Evolutionary conservation across 495 filamentous ascomycete species (phyloP).

Genomic region (Geopyxis carbonaria): DNA sequence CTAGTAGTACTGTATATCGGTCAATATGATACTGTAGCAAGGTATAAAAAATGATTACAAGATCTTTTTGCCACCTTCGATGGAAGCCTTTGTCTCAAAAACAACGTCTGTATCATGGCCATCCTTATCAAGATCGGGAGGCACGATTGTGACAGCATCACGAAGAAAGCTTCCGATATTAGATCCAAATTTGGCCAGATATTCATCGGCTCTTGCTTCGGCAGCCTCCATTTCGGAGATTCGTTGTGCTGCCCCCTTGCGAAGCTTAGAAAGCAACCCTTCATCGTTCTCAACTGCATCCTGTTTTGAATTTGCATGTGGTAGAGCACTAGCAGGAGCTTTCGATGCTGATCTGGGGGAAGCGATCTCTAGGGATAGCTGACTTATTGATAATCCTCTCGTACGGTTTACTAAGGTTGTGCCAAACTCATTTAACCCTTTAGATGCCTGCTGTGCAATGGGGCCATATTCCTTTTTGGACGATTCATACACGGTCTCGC

Average conservation of each 20-base stretch:
- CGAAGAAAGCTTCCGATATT: conserved; percentile 81
- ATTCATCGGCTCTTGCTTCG: conserved; percentile 95
- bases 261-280: conserved; percentile 52
- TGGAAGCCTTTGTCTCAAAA: conserved; percentile 5
- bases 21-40: too few relatives aligned
- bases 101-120: conserved; percentile 18
- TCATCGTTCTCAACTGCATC: conserved; percentile 25
- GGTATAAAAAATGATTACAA: too few relatives aligned
- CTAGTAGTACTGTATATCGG: conserved; percentile 40
- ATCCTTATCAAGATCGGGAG: conserved; percentile 34
- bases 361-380: neutral
- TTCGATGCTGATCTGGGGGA: conserved; percentile 14
- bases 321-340: conserved; percentile 17
- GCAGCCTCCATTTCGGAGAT: conserved; percentile 84
- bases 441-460: conserved; percentile 63
- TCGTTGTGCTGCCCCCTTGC: conserved; percentile 61
- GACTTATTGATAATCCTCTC: conserved; percentile 49
- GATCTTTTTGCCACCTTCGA: conserved; percentile 8
- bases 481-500: conserved; percentile 70
- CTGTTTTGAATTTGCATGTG: conserved; percentile 13
- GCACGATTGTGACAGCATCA: conserved; percentile 78
- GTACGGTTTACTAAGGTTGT: conserved; percentile 53
- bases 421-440: conserved; percentile 60
- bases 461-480: conserved; percentile 63
- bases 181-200: conserved; percentile 76